A percentile compares a stretch with the other conserved stretches of the same genome.
These are phyloP conservation scores for Coemansia sp. DNA, from an alignment of 192 early-diverging fungal genomes.

Conservation along the genomic window DNA sequence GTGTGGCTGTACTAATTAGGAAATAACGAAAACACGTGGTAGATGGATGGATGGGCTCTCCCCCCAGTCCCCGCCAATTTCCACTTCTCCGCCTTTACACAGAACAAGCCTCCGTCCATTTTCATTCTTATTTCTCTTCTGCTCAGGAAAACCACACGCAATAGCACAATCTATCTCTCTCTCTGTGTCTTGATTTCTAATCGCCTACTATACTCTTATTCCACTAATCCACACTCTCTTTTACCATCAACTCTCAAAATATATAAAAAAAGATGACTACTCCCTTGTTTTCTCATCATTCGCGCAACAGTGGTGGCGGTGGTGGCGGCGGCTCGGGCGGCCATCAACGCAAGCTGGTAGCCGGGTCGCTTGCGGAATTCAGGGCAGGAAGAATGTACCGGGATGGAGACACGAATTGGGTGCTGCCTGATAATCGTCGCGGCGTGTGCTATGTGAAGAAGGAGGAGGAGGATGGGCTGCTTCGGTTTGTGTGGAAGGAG, in stretches of 20 bases:
- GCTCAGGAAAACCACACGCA: too few species aligned
- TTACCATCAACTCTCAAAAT: not conserved
- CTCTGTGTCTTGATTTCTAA: too few species aligned
- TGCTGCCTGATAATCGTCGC: conserved; percentile 73
- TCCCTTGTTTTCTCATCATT: conserved; percentile 25
- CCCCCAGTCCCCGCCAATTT: too few species aligned
- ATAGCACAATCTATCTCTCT: too few species aligned
- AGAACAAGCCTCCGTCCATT: too few species aligned
- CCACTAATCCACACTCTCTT: not conserved
- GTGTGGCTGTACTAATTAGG: too few species aligned
- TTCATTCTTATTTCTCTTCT: too few species aligned
- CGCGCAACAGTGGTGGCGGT: too few species aligned
- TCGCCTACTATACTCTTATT: too few species aligned
- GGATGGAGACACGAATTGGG: conserved; percentile 63
- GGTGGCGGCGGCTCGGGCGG: not conserved
- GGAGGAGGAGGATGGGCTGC: conserved; percentile 66
- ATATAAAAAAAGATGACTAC: conserved; percentile 22
- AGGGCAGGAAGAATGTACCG: conserved; percentile 71
- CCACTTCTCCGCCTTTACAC: too few species aligned
- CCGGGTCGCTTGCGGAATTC: conserved; percentile 58
- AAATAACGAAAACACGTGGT: too few species aligned
- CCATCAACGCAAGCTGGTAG: conserved; percentile 1
- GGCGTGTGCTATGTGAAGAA: conserved; percentile 53
- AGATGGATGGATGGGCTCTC: too few species aligned
- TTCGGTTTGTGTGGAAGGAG: conserved; percentile 84